phyloP scores from a whole-genome alignment of 2,329 filamentous ascomycete genomes.

The Aureobasidium leucospermi region DNA sequence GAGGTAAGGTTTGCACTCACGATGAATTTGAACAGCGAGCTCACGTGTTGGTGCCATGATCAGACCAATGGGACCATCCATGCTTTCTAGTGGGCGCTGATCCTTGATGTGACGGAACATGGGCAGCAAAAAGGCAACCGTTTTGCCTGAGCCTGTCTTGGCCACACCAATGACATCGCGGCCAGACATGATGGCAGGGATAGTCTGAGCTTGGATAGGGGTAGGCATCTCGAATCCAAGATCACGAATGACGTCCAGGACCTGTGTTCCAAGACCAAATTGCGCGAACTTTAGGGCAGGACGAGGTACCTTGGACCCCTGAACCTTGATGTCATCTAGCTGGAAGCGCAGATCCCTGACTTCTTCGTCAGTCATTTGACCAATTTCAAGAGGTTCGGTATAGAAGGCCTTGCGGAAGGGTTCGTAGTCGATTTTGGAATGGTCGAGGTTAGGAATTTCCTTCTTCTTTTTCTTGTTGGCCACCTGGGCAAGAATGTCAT shows the following conservation, averaged over 20 bases:
- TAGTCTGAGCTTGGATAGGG: constrained; percentile 88
- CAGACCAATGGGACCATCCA: constrained; percentile 79
- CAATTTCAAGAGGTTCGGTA: constrained; percentile 77
- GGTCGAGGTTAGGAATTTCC: constrained; percentile 82
- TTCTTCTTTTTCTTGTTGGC: constrained; percentile 78
- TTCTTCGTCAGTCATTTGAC: constrained; percentile 76
- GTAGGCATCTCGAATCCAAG: constrained; percentile 85
- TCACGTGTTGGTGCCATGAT: constrained; percentile 95
- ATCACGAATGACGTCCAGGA: constrained; percentile 73
- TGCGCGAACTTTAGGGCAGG: constrained; percentile 96
- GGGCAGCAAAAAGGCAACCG: constrained; percentile 85
- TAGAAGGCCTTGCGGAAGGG: constrained; percentile 93
- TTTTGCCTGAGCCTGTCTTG: constrained; percentile 97
- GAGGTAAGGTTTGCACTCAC: constrained; percentile 89
- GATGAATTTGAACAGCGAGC: constrained; percentile 85
- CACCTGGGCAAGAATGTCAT: constrained; percentile 56
- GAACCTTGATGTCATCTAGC: constrained; percentile 90
- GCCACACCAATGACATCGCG: constrained; percentile 93
- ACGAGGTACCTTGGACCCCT: constrained; percentile 79
- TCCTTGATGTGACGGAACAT: constrained; percentile 99
- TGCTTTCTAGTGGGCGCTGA: constrained; percentile 70
- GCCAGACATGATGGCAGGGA: constrained; percentile 92
- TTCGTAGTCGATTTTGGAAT: constrained; percentile 76
- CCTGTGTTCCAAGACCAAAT: constrained; percentile 80
- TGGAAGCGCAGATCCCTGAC: constrained; percentile 74